Base-by-base conservation (phyloP, 83 land plant species). In the Thuja plicata region DNA sequence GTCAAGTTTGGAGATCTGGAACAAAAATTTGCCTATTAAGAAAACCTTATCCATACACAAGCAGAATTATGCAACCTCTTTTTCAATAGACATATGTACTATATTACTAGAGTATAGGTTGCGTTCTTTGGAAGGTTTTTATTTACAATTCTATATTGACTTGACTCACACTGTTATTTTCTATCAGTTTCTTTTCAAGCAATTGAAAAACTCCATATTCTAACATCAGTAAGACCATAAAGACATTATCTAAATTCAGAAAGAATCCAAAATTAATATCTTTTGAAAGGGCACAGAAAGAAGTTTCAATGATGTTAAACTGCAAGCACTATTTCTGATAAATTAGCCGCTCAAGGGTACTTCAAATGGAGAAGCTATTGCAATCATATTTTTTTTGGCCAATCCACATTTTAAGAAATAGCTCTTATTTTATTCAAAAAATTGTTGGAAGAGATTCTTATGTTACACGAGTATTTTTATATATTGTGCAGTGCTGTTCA, bases 401-500 rank as follows among this genome's bases (percentile, higher is more conserved):
- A 27, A 38, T 50, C 57, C 86, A 30, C 50, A 2, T 83, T 35
- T 30, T n/a, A n/a, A 48, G 85, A 48, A 2, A 24, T 48, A 83
- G 30, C 2, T 83, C n/a, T 83, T 45, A 48, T 84, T 50, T 43
- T 12, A 3, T 52, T n/a, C 35, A 48, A 50, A 13, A 15, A 50
- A 3, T 12, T 48, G 38, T 9, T 30, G n/a, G 52, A 30, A 84
- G 52, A 13, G 55, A 52, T 32, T 5, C 2, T 84, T n/a, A 32
- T 30, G 21, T 48, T 30, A 1, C 60, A 84, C 35, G 3, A 32
- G 30, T 4, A 50, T 84, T 55, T 84, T 84, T 84, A 84, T 84
- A 50, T 40, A 84, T 19, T 84, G 16, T 84, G 86, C 86, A 84
- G 86, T 84, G 37, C 86, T 9, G 15, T 84, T 50, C 86, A 84